Evolutionary conservation across 352 stramenopile species (phyloP).

Genomic region (Pythium rishiriense): DNA sequence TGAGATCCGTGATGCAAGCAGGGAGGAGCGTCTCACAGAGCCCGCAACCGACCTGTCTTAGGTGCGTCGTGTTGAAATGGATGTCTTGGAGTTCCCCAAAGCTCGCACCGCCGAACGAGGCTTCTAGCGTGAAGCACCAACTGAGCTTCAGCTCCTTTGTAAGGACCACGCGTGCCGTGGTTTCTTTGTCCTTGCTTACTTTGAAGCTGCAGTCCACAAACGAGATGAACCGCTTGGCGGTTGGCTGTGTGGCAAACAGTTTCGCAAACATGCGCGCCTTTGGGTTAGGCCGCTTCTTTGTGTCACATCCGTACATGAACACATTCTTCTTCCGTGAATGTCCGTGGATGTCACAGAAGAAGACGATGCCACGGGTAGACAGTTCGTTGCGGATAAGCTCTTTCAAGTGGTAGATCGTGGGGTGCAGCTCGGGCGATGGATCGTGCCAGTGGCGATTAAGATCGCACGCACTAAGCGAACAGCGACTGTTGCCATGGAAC

Average conservation of each 20-base stretch:
- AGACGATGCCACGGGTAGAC: slow-evolving; percentile 55
- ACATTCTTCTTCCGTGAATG: slow-evolving; percentile 93
- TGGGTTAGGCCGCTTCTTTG: slow-evolving; percentile 83
- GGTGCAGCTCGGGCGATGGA: slow-evolving; percentile 65
- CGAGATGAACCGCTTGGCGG: slow-evolving; percentile 64
- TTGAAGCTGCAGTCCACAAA: slow-evolving; percentile 80
- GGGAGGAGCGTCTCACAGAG: slow-evolving; percentile 54
- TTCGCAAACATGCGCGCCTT: slow-evolving; percentile 73
- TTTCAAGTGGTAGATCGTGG: slow-evolving; percentile 90
- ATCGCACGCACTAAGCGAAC: slow-evolving; percentile 76
- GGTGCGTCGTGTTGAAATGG: slow-evolving; percentile 71
- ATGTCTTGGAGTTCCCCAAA: slow-evolving; percentile 58
- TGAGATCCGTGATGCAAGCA: slow-evolving; percentile 40
- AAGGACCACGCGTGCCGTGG: slow-evolving; percentile 79
- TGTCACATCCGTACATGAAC: slow-evolving; percentile 95
- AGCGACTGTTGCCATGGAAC: slow-evolving; percentile 92
- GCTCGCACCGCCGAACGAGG: slow-evolving; percentile 83
- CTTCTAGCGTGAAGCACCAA: slow-evolving; percentile 87
- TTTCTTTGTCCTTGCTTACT: slow-evolving; percentile 78
- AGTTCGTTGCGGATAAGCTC: slow-evolving; percentile 65
- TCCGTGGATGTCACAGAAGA: slow-evolving; percentile 92
- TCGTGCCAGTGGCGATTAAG: slow-evolving; percentile 90
- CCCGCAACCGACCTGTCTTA: slow-evolving; percentile 44
- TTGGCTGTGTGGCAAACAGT: slow-evolving; percentile 62
- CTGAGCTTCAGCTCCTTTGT: slow-evolving; percentile 73